A percentile compares a stretch with the other conserved stretches of the same genome.
These are phyloP conservation scores for Aristolochia contorta DNA, from an alignment of 164 flowering plant species.

Conservation along the genomic window DNA sequence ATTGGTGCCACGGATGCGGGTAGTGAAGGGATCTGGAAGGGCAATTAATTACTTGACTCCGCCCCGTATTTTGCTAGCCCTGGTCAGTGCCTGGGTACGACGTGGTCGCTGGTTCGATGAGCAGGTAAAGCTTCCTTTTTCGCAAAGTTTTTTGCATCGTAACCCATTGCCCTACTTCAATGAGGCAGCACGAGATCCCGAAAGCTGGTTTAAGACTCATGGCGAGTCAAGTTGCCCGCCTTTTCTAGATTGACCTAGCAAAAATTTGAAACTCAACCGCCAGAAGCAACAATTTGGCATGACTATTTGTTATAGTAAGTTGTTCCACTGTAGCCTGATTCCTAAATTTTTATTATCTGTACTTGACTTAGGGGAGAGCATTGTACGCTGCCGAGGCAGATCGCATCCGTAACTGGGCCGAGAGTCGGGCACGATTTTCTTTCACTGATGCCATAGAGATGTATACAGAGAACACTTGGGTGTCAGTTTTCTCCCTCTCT, in stretches of 20 bases:
- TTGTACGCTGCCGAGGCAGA: slow-evolving; percentile 98
- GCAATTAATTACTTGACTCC: slow-evolving; percentile 92
- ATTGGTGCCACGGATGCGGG: slow-evolving; percentile 86
- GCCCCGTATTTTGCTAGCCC: slow-evolving; percentile 86
- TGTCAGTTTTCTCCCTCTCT: slow-evolving; percentile 86
- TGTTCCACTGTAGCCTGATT: no score
- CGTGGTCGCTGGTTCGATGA: slow-evolving; percentile 96
- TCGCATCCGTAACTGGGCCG: slow-evolving; percentile 93
- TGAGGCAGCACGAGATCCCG: no score
- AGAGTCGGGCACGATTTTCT: slow-evolving; percentile 78
- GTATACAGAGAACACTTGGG: slow-evolving; percentile 95
- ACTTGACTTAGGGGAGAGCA: slow-evolving; percentile 68
- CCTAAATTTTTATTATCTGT: no score
- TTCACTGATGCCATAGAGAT: slow-evolving; percentile 99
- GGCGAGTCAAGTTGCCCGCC: no score
- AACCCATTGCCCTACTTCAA: no score
- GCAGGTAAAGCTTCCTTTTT: slow-evolving; percentile 39
- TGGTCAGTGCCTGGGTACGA: slow-evolving; percentile 91
- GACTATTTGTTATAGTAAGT: no score
- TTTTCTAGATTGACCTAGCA: no score
- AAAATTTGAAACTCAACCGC: no score
- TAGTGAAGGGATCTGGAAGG: slow-evolving; percentile 82
- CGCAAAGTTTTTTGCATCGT: no score
- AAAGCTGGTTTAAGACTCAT: no score
- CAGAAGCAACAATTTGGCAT: no score